Conservation (phyloP, 495 filamentous ascomycete genomes). For the Terfezia boudieri region DNA sequence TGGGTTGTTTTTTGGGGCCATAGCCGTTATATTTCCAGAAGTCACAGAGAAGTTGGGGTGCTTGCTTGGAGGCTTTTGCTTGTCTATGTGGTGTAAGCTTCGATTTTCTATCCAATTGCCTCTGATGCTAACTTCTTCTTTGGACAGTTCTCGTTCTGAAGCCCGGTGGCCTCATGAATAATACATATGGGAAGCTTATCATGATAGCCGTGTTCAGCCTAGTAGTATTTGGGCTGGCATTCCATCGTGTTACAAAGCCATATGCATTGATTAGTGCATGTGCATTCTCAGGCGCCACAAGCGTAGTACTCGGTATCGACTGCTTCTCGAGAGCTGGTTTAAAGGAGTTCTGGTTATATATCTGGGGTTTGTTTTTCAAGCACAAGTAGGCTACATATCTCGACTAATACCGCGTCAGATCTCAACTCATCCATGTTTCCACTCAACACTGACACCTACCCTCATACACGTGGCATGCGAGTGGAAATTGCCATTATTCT, state of each 20-base stretch:
- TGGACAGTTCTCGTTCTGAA: slow-evolving; percentile 42
- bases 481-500: slow-evolving; percentile 67
- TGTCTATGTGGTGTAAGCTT: slow-evolving; percentile 55
- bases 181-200: slow-evolving; percentile 37
- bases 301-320: slow-evolving; percentile 62
- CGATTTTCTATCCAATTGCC: background rate
- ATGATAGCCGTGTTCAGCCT: slow-evolving; percentile 55
- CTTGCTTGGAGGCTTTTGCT: slow-evolving; percentile 64
- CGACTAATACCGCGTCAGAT: slow-evolving; percentile 20
- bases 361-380: slow-evolving; percentile 44
- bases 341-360: slow-evolving; percentile 90
- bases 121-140: slow-evolving; percentile 1
- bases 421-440: slow-evolving; percentile 68
- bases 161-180: slow-evolving; percentile 47
- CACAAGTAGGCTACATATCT: slow-evolving; percentile 4
- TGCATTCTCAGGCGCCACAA: slow-evolving; percentile 63
- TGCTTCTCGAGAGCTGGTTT: slow-evolving; percentile 73
- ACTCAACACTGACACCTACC: slow-evolving; percentile 50
- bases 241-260: slow-evolving; percentile 52
- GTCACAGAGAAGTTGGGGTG: slow-evolving; percentile 73
- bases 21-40: slow-evolving; percentile 61
- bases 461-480: slow-evolving; percentile 62
- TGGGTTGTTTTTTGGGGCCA: slow-evolving; percentile 51
- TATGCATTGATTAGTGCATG: slow-evolving; percentile 56
- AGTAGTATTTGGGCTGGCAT: slow-evolving; percentile 46